Evolutionary conservation across 108 stramenopile genomes (phyloP), one percentile per base, ranked within the genome.

Genomic region (Nannochloropsis salina): DNA sequence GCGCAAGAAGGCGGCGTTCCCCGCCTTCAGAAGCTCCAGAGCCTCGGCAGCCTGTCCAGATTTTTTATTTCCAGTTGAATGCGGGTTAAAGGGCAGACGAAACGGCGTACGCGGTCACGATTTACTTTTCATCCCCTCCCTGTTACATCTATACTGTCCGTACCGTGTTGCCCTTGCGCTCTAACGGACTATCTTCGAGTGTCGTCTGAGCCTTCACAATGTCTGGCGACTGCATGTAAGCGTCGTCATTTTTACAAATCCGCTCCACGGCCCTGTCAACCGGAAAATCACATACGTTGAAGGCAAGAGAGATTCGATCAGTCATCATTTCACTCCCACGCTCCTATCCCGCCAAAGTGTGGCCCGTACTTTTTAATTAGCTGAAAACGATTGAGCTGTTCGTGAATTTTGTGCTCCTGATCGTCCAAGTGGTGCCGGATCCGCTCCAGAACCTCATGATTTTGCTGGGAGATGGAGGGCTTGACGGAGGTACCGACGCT

Each of bases 1-100:
- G 61, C 61, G 61, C 61, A 74, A 74, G n/a, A 74, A 74, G 61
- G 61, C 61, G 8, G 61, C 61, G 61, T 74, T 74, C 20, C 61
- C 61, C 61, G n/a, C 61, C n/a, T 74, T 74, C 3, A 74, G 61
- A 15, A 74, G 61, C 20, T n/a, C 20, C 61, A 74, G n/a, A 2
- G 61, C 61, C n/a, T 74, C 61, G n/a, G 61, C 61, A 74, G 61
- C 61, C 61, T 74, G 8, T 31, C 31, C 31, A 31, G 31, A 1
- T 31, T 31, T 31, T 31, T 31, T 31, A 31, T 31, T 31, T 31
- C 31, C 31, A 31, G 31, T 31, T 31, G 31, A 31, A 31, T 31
- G 31, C 31, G 31, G 31, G 31, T 31, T 31, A 31, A 31, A 31
- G 31, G 31, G 1, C 31, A 31, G 31, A 31, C 31, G 1, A 31